Evolutionary conservation across 2,329 filamentous ascomycete species (phyloP), one percentile per base, ranked within the genome.

Genomic region (Pestalotiopsis sp.): DNA sequence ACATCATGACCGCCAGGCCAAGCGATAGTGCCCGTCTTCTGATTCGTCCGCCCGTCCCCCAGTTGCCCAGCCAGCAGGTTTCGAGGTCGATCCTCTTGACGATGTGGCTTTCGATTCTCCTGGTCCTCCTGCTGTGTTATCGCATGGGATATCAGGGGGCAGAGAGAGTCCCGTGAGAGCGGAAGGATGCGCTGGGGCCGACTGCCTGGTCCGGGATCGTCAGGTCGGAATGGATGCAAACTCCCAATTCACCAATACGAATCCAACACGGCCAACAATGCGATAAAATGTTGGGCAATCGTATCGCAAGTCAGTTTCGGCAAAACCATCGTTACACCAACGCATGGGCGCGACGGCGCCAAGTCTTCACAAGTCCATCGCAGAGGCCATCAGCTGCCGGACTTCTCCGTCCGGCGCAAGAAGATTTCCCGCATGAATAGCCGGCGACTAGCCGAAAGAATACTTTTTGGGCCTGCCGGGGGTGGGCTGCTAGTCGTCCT

Each of bases 401-500:
- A 38, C 59, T 61, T 61, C 59, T 61, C 59, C 59, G 59, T 25
- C 59, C 23, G 57, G n/a, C n/a, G 14, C 59, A 36, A 61, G 59
- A 38, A 38, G 59, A 61, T 61, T 61, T 36, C n/a, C 59, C 59
- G 59, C 59, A 36, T 14, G 59, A 61, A 38, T 61, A 61, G 59
- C 59, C 59, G 59, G 36, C 13, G n/a, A 23, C 57, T 59, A 36
- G 27, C 23, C 31, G 25, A 60, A 60, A 27, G 23, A 38, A 60
- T 27, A 14, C 31, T 27, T 23, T 60, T 38, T 60, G 45, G 45
- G 45, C 45, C n/a, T 52, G 45, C 45, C 20, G 20, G 45, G 6
- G 20, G 57, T 38, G 20, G 20, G 56, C 56, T 31, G 57, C 25
- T 23, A 56, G 17, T 11, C 49, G 49, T 56, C 17, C 17, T 17